These are phyloP conservation scores for Phytophthora litchii DNA, from an alignment of 352 stramenopile species.

Conservation along the genomic window DNA sequence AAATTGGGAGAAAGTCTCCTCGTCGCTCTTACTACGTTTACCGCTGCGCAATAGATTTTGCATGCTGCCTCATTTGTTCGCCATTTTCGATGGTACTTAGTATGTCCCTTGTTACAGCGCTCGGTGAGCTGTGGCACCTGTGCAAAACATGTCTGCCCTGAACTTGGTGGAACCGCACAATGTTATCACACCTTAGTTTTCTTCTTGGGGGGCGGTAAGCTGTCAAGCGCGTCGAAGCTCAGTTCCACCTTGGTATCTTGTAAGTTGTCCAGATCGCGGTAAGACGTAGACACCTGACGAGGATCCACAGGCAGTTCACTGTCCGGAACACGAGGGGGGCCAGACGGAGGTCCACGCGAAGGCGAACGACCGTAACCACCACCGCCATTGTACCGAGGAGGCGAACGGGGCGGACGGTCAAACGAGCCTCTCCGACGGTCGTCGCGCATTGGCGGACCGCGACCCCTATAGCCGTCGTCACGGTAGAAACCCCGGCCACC, in stretches of 20 bases:
- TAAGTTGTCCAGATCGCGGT: conserved; percentile 85
- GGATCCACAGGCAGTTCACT: conserved; percentile 78
- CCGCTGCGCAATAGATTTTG: conserved; percentile 26
- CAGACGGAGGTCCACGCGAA: conserved; percentile 31
- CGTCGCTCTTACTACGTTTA: conserved; percentile 26
- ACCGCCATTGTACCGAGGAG: conserved; percentile 35
- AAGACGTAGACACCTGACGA: conserved; percentile 82
- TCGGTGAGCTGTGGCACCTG: conserved; percentile 14
- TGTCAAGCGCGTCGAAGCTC: conserved; percentile 83
- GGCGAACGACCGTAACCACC: conserved; percentile 36
- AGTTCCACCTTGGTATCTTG: conserved; percentile 86
- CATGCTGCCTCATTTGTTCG: conserved; percentile 24
- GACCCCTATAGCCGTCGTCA: conserved; percentile 59
- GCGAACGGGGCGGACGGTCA: conserved; percentile 44
- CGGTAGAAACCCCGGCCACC: conserved; percentile 63
- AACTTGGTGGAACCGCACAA: conserved; percentile 14
- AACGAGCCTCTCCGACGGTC: conserved; percentile 56
- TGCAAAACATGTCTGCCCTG: conserved; percentile 4
- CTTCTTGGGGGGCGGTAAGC: conserved; percentile 84
- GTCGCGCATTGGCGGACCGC: conserved; percentile 59
- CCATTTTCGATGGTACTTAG: conserved; percentile 25
- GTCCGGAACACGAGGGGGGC: conserved; percentile 50
- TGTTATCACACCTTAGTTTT: conserved; percentile 72
- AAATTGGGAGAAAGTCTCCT: conserved; percentile 13
- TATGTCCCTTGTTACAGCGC: conserved; percentile 28